Evolutionary conservation across 257 asterid genomes (phyloP).

Genomic region (Salvia rosmarinus): DNA sequence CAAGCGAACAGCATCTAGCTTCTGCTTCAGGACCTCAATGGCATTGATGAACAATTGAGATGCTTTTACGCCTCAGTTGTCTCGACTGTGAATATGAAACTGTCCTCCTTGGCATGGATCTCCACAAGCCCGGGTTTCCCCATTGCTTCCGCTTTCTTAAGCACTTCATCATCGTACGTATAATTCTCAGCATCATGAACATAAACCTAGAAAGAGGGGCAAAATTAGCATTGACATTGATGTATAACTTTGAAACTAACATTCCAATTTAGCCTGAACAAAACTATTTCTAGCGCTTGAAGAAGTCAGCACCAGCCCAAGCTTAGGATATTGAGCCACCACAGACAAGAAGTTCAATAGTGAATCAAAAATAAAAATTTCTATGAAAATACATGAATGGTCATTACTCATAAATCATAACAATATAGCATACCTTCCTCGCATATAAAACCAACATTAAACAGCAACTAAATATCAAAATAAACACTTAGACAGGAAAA

Average conservation of each 20-base stretch:
- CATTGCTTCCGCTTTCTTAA: conserved; percentile 91
- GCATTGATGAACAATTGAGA: conserved; percentile 86
- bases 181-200: conserved; percentile 87
- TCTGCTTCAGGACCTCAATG: conserved; percentile 83
- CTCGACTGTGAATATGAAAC: conserved; percentile 90
- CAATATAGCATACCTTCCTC: neutral
- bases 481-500: conserved; percentile 17
- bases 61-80: conserved; percentile 87
- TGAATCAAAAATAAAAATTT: neutral
- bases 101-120: conserved; percentile 86
- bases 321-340: neutral
- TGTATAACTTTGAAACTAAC: neutral
- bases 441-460: neutral
- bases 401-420: neutral
- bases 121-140: conserved; percentile 82
- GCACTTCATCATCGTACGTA: conserved; percentile 90
- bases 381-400: too few relatives aligned
- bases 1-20: conserved; percentile 91
- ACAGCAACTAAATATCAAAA: neutral
- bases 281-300: too few relatives aligned
- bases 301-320: too few relatives aligned
- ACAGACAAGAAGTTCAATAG: neutral
- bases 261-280: too few relatives aligned
- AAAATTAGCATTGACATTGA: neutral
- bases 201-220: conserved; percentile 50